These are phyloP conservation scores for Plasmodium chabaudi DNA, from an alignment of 169 alveolate genomes.

Conservation along the genomic window DNA sequence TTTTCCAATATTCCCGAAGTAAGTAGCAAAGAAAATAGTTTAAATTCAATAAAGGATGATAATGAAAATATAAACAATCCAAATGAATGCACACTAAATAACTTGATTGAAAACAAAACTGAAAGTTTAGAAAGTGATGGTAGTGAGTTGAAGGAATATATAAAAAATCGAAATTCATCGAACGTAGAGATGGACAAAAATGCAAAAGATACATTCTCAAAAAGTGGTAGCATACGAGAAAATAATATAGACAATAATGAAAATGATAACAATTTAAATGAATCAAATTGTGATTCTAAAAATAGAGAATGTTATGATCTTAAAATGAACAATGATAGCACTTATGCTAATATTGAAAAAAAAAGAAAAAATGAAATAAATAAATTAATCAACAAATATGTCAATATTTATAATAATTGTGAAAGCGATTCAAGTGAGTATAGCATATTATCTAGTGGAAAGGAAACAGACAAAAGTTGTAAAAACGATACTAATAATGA, in stretches of 20 bases:
- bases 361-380: constrained; percentile 57
- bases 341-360: constrained; percentile 13
- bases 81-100: neutral
- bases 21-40: neutral
- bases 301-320: neutral
- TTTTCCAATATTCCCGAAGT: too few relatives aligned
- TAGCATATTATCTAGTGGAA: constrained; percentile 31
- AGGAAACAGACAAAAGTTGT: neutral
- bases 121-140: constrained; percentile 17
- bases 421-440: constrained; percentile 52
- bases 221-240: constrained; percentile 3
- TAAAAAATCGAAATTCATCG: constrained; percentile 22
- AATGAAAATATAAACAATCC: constrained; percentile 1
- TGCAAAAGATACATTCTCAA: neutral
- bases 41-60: neutral
- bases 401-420: constrained; percentile 26
- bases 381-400: constrained; percentile 37
- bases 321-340: neutral
- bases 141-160: constrained; percentile 36
- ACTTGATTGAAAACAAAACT: neutral
- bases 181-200: neutral
- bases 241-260: neutral
- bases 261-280: neutral
- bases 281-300: neutral
- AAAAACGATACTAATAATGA: neutral